These are phyloP conservation scores for Litchi chinensis DNA, from an alignment of 345 rosid species.

Conservation along the genomic window DNA sequence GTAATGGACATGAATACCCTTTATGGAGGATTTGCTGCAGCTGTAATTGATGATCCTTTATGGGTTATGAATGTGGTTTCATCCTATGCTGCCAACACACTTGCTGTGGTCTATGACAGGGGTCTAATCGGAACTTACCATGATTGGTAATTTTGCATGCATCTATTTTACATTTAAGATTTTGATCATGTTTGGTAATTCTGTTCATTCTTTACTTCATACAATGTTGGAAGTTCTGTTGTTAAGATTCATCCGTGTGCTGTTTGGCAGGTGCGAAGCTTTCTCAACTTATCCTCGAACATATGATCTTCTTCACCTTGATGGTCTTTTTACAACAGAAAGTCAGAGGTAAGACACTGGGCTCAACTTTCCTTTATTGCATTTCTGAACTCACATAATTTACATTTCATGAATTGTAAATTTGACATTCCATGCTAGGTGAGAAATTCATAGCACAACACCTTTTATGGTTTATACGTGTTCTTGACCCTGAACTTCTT, in stretches of 20 bases:
- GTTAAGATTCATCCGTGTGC: conserved; percentile 22
- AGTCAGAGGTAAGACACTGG: conserved; percentile 69
- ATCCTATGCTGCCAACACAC: conserved; percentile 77
- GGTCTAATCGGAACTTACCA: conserved; percentile 96
- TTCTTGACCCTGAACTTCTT: background rate
- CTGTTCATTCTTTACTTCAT: background rate
- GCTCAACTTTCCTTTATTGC: conserved; percentile 9
- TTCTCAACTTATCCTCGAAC: conserved; percentile 97
- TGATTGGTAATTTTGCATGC: conserved; percentile 65
- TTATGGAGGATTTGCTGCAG: conserved; percentile 91
- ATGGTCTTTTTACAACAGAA: conserved; percentile 84
- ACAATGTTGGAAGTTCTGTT: background rate
- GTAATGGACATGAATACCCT: conserved; percentile 99
- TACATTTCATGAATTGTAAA: background rate
- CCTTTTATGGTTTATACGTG: background rate
- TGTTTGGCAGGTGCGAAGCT: conserved; percentile 86
- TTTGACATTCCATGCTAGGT: background rate
- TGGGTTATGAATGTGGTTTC: conserved; percentile 99
- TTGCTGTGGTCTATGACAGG: conserved; percentile 83
- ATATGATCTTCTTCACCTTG: conserved; percentile 92
- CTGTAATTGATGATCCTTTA: conserved; percentile 68
- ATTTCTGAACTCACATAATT: background rate
- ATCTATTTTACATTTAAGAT: background rate
- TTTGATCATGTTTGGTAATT: background rate
- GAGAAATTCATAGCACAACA: background rate